Percentiles rank a stretch among this genome's conserved stretches.
Conservation (phyloP, 2,329 filamentous ascomycete species). For the Neofusicoccum umdonicola region DNA sequence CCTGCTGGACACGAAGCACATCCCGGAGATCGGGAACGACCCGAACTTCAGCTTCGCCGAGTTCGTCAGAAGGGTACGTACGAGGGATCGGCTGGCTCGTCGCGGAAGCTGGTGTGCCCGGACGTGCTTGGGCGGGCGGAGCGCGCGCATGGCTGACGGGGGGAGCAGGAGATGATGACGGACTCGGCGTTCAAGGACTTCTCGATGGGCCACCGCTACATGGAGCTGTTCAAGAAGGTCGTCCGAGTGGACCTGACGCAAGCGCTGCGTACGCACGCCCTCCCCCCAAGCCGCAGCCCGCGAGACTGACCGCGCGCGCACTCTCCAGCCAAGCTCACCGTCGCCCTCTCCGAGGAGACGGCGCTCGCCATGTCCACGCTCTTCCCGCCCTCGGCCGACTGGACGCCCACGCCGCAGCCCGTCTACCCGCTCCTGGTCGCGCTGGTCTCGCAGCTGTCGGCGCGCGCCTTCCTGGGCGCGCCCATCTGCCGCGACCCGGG, state of each 20-base stretch:
- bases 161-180: neutral
- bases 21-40: neutral
- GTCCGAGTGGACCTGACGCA: neutral
- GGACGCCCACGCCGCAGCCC: conserved; percentile 36
- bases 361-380: neutral
- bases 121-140: no score
- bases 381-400: conserved; percentile 27
- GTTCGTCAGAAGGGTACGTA: neutral
- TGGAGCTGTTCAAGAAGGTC: neutral
- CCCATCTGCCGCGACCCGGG: conserved; percentile 36
- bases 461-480: conserved; percentile 41
- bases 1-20: neutral
- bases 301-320: neutral
- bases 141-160: no score
- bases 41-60: neutral
- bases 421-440: conserved; percentile 37
- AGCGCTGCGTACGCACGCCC: neutral
- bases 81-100: no score
- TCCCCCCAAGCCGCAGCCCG: no score
- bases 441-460: conserved; percentile 41
- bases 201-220: neutral
- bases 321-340: neutral
- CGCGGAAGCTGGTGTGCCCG: no score
- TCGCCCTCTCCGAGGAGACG: neutral
- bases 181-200: neutral